phyloP scores from a whole-genome alignment of 306 rosid genomes.

The Albizia julibrissin region DNA sequence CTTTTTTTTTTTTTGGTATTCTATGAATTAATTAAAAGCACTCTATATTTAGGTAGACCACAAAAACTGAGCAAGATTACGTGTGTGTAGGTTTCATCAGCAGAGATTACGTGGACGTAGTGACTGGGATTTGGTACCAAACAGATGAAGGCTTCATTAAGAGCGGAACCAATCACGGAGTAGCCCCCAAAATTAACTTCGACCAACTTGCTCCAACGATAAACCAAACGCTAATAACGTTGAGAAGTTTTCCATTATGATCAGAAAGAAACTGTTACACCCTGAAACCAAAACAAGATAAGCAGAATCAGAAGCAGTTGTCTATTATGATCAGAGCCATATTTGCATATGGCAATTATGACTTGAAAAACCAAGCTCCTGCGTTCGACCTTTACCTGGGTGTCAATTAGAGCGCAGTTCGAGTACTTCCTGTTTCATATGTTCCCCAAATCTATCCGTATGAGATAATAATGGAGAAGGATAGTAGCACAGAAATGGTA shows the following conservation, averaged over 20 bases:
- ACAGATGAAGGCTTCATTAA: not conserved
- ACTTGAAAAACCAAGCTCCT: slow-evolving; percentile 22
- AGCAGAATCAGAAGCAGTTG: not conserved
- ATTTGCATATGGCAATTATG: slow-evolving; percentile 45
- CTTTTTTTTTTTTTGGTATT: no score
- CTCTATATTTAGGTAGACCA: no score
- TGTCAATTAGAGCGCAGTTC: not conserved
- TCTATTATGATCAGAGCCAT: slow-evolving; percentile 42
- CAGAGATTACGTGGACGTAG: not conserved
- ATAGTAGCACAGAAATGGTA: not conserved
- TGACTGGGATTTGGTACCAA: not conserved
- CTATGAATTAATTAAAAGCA: no score
- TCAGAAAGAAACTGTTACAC: slow-evolving; percentile 42
- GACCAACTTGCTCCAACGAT: no score
- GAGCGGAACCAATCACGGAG: not conserved
- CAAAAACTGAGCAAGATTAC: no score
- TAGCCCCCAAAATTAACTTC: not conserved
- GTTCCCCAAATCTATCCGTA: no score
- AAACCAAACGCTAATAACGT: not conserved
- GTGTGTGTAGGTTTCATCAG: not conserved
- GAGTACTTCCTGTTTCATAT: not conserved
- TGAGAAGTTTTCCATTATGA: slow-evolving; percentile 51
- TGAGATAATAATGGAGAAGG: not conserved
- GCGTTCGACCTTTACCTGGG: not conserved
- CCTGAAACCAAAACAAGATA: slow-evolving; percentile 27